Evolutionary conservation across 352 stramenopile genomes (phyloP).

Genomic region (Globisporangium yorkense): DNA sequence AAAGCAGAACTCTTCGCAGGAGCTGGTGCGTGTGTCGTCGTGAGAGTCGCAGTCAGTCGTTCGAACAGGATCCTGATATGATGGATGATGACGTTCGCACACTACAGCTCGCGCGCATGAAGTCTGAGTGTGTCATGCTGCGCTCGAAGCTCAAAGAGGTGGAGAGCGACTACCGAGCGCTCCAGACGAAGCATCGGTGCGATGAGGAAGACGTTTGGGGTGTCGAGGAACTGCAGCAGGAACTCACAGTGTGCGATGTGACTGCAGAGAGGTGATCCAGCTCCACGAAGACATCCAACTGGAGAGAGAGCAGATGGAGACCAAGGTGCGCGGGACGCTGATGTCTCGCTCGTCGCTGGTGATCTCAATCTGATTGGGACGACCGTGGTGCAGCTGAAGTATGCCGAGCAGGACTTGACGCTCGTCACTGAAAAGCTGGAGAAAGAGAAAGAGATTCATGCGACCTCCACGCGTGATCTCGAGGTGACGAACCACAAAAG

Average conservation of each 20-base stretch:
- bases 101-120: slow-evolving; percentile 49
- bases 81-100: neutral
- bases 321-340: slow-evolving; percentile 29
- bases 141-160: slow-evolving; percentile 74
- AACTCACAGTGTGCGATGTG: neutral
- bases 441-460: slow-evolving; percentile 54
- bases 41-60: no score
- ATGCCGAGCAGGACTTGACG: slow-evolving; percentile 56
- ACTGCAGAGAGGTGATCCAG: slow-evolving; percentile 43
- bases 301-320: slow-evolving; percentile 55
- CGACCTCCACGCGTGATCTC: slow-evolving; percentile 26
- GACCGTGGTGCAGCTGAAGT: slow-evolving; percentile 40
- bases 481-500: slow-evolving; percentile 26
- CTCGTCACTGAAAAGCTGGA: slow-evolving; percentile 48
- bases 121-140: slow-evolving; percentile 55
- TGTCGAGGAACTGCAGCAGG: neutral
- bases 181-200: slow-evolving; percentile 71
- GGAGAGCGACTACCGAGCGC: slow-evolving; percentile 64
- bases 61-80: no score
- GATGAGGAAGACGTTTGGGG: neutral
- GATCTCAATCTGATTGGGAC: neutral
- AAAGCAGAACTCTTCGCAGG: slow-evolving; percentile 52
- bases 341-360: no score
- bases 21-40: slow-evolving; percentile 30
- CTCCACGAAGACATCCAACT: slow-evolving; percentile 65